Evolutionary conservation across 331 rosid species (phyloP).

Genomic region (Saraca asoca): DNA sequence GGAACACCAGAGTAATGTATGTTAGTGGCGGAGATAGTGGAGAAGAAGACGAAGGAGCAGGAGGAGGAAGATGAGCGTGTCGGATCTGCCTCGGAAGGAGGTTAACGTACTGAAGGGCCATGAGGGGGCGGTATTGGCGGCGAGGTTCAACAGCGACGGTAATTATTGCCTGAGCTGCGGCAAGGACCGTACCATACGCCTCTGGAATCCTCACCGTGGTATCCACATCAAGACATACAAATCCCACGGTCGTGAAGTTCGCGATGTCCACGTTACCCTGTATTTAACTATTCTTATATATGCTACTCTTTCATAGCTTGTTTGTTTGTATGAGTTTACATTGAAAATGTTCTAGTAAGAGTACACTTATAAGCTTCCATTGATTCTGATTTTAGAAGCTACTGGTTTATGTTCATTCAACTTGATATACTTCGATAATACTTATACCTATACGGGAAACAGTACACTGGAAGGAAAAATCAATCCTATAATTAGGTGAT

Average conservation of each 20-base stretch:
- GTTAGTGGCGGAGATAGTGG: not conserved
- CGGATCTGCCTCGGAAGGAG: constrained; percentile 69
- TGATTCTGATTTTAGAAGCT: not conserved
- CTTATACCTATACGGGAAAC: no score
- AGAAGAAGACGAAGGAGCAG: not conserved
- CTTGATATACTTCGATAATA: not conserved
- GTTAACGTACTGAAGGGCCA: constrained; percentile 70
- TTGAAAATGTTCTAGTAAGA: not conserved
- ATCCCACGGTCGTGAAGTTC: constrained; percentile 90
- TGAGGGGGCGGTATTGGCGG: constrained; percentile 80
- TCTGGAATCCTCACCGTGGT: constrained; percentile 96
- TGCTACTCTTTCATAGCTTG: constrained; percentile 1
- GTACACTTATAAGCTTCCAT: not conserved
- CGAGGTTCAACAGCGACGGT: constrained; percentile 77
- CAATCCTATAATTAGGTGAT: not conserved
- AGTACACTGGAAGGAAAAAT: no score
- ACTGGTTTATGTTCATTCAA: not conserved
- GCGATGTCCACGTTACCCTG: constrained; percentile 85
- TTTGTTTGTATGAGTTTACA: not conserved
- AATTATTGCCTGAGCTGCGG: constrained; percentile 83
- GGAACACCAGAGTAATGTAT: no score
- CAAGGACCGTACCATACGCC: constrained; percentile 91
- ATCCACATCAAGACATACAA: constrained; percentile 89
- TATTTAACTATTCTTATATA: constrained; percentile 32
- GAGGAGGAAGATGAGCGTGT: constrained; percentile 46